Base-by-base conservation (phyloP, 106 monocot species). In the Dactylorhiza incarnata region DNA sequence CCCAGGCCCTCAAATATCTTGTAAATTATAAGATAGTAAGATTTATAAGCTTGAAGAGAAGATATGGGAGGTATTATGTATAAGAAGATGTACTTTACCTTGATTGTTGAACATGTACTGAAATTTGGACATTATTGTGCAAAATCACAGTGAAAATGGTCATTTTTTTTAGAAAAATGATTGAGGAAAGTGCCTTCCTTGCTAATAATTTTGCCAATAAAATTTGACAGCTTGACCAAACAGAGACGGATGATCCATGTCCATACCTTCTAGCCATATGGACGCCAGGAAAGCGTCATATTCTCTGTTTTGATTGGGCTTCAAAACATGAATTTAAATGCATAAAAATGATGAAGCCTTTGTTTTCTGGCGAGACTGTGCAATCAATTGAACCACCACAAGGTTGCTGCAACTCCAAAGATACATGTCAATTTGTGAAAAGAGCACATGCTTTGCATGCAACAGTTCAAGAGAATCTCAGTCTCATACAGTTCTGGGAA, bases 181-280 rank as follows among this genome's bases (percentile, higher is more conserved):
- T n/a, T n/a, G n/a, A n/a, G n/a, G n/a, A n/a, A n/a, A n/a, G 48
- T 5, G 49, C 61, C 29, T 17, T 69, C n/a, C 17, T 23, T 24
- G 6, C 26, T 54, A 80, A 24, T 68, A 20, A 12, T 52, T 55
- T 50, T 1, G 37, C 73, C 43, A 24, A 70, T n/a, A 15, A 71
- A 73, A 25, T 26, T 45, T 83, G 77, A 58, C 83, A 91, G 90
- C 9, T 87, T 77, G 90, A 91, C 19, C 73, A 59, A 83, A 85
- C 87, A 78, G 87, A 85, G 75, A 77, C 81, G 45, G 85, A 85
- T 79, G 90, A 91, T 80, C 90, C 90, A 19, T 77, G 79, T 45
- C 82, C 85, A 24, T 91, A 91, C 75, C 87, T 91, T 46, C 82
- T 91, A 69, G 85, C 87, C 45, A 91, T 91, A 74, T 91, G 90